phyloP scores from a whole-genome alignment of 345 rosid genomes.

The Salix viminalis region DNA sequence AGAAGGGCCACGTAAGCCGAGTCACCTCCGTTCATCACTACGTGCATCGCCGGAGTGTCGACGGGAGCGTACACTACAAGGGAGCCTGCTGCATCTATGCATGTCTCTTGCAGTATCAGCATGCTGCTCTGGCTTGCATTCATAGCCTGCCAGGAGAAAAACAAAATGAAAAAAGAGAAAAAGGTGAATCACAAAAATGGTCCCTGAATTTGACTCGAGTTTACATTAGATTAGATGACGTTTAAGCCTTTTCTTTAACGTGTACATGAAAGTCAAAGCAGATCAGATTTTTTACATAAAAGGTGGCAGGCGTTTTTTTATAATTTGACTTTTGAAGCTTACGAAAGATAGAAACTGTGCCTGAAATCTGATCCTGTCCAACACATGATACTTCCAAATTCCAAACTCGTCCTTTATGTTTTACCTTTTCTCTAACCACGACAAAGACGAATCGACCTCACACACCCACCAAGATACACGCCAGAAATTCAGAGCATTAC shows the following conservation, averaged over 20 bases:
- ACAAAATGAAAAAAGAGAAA: background rate
- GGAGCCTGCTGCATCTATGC: conserved; percentile 90
- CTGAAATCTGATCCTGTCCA: conserved; percentile 13
- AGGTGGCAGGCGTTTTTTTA: conserved; percentile 43
- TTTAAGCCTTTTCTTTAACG: background rate
- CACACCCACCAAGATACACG: conserved; percentile 17
- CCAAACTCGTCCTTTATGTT: conserved; percentile 28
- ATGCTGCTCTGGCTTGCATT: conserved; percentile 88
- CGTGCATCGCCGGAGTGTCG: conserved; percentile 92
- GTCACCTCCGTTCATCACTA: conserved; percentile 95
- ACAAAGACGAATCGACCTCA: conserved; percentile 26
- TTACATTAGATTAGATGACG: conserved; percentile 15
- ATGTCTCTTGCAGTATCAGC: conserved; percentile 93
- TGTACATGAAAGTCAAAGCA: background rate
- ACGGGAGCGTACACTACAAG: conserved; percentile 98
- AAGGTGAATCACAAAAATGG: too few species aligned
- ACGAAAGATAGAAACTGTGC: conserved; percentile 11
- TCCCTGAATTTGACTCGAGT: background rate
- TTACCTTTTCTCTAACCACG: conserved; percentile 26
- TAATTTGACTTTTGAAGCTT: conserved; percentile 48
- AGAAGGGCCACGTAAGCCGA: conserved; percentile 88
- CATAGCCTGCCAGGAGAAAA: conserved; percentile 53
- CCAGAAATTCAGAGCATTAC: background rate
- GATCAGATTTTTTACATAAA: conserved; percentile 19
- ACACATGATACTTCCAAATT: conserved; percentile 40